phyloP scores from a whole-genome alignment of 2,329 filamentous ascomycete species.

The Chrysosporium keratinophilum region DNA sequence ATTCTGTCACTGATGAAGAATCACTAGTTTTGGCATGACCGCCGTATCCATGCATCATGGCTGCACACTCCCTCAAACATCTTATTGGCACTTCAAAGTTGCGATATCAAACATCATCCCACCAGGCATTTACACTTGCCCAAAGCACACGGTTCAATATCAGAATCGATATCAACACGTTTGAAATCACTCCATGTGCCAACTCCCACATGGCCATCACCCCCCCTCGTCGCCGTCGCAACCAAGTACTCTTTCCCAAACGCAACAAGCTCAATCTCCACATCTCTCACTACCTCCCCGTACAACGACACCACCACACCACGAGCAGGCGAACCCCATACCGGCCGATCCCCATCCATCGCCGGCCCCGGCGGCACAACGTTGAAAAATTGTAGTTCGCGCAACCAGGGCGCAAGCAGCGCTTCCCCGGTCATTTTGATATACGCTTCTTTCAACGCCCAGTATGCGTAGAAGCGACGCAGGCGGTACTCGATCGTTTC shows the following conservation, averaged over 20 bases:
- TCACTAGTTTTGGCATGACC: not conserved
- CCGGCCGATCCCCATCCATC: not conserved
- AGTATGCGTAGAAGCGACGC: constrained; percentile 53
- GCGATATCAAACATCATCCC: not conserved
- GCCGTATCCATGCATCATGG: not conserved
- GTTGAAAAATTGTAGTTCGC: constrained; percentile 50
- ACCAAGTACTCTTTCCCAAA: constrained; percentile 52
- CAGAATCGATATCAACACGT: constrained; percentile 39
- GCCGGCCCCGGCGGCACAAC: constrained; percentile 31
- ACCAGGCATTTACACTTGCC: constrained; percentile 24
- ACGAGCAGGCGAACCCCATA: constrained; percentile 31
- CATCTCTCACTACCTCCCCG: constrained; percentile 40
- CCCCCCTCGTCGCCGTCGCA: constrained; percentile 42
- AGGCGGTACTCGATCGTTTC: constrained; percentile 45
- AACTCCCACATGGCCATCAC: constrained; percentile 17
- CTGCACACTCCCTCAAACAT: not conserved
- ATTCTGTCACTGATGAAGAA: too few relatives aligned
- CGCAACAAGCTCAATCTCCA: constrained; percentile 48
- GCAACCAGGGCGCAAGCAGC: constrained; percentile 51
- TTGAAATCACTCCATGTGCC: constrained; percentile 31
- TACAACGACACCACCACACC: constrained; percentile 43
- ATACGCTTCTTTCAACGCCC: constrained; percentile 57
- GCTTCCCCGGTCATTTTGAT: constrained; percentile 58
- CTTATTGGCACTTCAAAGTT: not conserved
- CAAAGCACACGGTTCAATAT: constrained; percentile 35